phyloP scores from a whole-genome alignment of 2,329 filamentous ascomycete species.

The Fusarium setosum region DNA sequence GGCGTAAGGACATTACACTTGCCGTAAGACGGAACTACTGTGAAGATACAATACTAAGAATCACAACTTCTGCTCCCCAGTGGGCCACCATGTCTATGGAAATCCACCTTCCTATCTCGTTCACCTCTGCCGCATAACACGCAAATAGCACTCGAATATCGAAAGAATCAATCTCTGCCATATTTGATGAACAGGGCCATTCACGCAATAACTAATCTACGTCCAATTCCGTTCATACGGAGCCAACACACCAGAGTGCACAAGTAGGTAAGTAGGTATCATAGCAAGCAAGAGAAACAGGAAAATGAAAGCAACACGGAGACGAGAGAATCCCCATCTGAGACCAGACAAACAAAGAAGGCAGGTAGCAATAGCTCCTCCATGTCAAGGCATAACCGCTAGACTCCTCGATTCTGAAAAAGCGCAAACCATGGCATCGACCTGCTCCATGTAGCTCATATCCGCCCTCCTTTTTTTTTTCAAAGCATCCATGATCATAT shows the following conservation, averaged over 20 bases:
- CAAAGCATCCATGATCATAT: no score
- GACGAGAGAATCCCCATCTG: conserved; percentile 2
- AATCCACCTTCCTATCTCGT: background rate
- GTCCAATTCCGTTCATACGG: conserved; percentile 6
- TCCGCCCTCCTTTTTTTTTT: background rate
- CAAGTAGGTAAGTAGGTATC: conserved; percentile 14
- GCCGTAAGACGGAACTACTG: no score
- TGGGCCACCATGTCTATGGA: no score
- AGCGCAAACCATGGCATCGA: conserved; percentile 2
- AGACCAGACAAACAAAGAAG: background rate
- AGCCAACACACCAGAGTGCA: background rate
- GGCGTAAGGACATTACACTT: background rate
- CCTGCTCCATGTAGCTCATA: conserved; percentile 4
- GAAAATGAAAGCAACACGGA: conserved; percentile 2
- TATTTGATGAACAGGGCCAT: background rate
- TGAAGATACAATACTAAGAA: no score
- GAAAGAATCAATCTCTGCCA: no score
- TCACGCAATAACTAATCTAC: background rate
- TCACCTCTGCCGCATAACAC: background rate
- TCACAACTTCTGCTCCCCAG: background rate
- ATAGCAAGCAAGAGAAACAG: conserved; percentile 6
- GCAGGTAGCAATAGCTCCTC: background rate
- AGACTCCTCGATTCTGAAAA: conserved; percentile 20
- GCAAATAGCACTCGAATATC: no score
- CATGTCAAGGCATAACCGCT: background rate